Evolutionary conservation across 2,329 filamentous ascomycete genomes (phyloP).

Genomic region (Sphaerostilbella broomeana): DNA sequence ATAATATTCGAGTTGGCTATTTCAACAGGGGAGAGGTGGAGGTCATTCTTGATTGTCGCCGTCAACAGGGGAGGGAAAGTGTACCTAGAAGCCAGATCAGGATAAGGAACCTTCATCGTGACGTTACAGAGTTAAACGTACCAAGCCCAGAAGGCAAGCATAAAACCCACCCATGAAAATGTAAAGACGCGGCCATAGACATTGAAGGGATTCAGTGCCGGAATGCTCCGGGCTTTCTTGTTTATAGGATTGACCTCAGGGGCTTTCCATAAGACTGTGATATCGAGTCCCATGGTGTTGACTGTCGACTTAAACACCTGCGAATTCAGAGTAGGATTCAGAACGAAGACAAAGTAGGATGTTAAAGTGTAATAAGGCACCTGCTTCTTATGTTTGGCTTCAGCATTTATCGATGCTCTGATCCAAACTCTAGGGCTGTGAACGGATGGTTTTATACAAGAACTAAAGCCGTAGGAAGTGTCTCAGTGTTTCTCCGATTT

Average conservation of each 20-base stretch:
- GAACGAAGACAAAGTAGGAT: too few relatives aligned
- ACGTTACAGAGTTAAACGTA: slow-evolving; percentile 16
- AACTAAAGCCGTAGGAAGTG: background rate
- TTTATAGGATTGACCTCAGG: slow-evolving; percentile 80
- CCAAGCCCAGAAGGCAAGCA: slow-evolving; percentile 86
- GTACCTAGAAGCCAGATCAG: slow-evolving; percentile 55
- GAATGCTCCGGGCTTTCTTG: slow-evolving; percentile 73
- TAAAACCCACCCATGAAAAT: slow-evolving; percentile 82
- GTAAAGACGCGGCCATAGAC: slow-evolving; percentile 83
- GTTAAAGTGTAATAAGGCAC: too few relatives aligned
- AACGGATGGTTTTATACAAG: background rate
- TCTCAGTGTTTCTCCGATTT: background rate
- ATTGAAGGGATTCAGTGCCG: slow-evolving; percentile 69
- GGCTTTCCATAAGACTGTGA: slow-evolving; percentile 27
- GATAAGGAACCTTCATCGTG: background rate
- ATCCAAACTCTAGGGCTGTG: too few relatives aligned
- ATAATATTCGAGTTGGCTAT: slow-evolving; percentile 88
- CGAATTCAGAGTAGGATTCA: too few relatives aligned
- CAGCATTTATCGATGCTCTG: too few relatives aligned
- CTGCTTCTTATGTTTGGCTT: too few relatives aligned
- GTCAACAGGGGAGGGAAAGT: slow-evolving; percentile 78
- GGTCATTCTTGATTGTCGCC: slow-evolving; percentile 72
- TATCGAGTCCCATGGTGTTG: slow-evolving; percentile 25
- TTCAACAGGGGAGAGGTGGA: slow-evolving; percentile 62
- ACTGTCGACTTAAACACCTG: background rate